phyloP scores from a whole-genome alignment of 345 rosid genomes.

The Aurinia saxatilis region DNA sequence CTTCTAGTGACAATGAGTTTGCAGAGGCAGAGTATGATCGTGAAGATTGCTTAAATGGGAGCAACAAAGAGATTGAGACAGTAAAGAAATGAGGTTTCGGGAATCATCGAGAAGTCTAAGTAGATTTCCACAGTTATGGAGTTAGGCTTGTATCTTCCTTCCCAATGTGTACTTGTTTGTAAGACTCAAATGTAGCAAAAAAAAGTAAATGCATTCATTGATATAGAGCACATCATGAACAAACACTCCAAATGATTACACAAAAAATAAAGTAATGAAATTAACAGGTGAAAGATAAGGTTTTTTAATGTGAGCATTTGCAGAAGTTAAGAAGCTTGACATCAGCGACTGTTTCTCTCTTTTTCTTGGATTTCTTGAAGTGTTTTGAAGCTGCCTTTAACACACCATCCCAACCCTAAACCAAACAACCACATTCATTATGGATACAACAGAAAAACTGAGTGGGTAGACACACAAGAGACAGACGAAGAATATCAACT shows the following conservation, averaged over 20 bases:
- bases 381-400: constrained; percentile 70
- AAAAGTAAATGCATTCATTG: neutral
- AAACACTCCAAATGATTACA: neutral
- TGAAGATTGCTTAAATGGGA: neutral
- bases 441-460: neutral
- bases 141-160: constrained; percentile 12
- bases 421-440: neutral
- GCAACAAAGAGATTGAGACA: constrained; percentile 6
- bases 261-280: neutral
- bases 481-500: neutral
- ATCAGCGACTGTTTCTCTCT: constrained; percentile 34
- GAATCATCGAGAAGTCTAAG: neutral
- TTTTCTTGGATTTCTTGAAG: constrained; percentile 67
- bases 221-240: neutral
- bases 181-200: neutral
- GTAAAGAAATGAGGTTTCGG: constrained; percentile 11
- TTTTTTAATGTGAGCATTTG: constrained; percentile 11
- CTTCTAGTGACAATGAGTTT: constrained; percentile 17
- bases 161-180: neutral
- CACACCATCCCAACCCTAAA: constrained; percentile 63
- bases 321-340: constrained; percentile 41
- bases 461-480: neutral
- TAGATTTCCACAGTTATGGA: neutral
- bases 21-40: constrained; percentile 17
- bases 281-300: neutral